A percentile compares a stretch with the other conserved stretches of the same genome.
Conservation (phyloP, 176 grass and related monocot genomes). For the Tillandsia leiboldiana region DNA sequence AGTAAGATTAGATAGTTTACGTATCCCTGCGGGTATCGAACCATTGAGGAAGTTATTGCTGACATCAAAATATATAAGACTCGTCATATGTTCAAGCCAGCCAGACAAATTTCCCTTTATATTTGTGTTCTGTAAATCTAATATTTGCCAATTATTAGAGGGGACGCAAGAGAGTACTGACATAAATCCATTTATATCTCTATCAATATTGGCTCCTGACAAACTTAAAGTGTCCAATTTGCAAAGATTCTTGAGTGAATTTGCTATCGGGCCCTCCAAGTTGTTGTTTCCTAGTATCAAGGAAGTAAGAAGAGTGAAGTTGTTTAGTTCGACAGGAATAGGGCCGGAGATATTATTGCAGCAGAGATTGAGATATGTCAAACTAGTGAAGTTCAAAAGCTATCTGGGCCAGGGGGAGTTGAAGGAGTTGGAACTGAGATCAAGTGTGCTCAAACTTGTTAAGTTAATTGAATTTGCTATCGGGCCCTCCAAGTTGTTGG, state of each 20-base stretch:
- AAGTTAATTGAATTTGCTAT: too few relatives aligned
- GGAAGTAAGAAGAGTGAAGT: neutral
- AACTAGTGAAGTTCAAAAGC: constrained; percentile 13
- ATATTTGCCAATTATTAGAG: neutral
- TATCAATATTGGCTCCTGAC: neutral
- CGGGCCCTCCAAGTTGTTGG: too few relatives aligned
- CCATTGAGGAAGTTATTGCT: neutral
- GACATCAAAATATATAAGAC: constrained; percentile 23
- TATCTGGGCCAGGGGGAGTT: neutral
- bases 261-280: neutral
- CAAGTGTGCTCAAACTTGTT: neutral
- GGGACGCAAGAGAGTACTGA: neutral
- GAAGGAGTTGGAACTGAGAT: fast-evolving
- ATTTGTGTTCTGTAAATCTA: neutral
- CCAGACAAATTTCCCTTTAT: neutral
- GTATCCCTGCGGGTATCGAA: neutral
- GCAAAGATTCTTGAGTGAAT: neutral
- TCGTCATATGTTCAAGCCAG: constrained; percentile 12
- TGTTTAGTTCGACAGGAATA: neutral
- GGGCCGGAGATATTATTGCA: neutral
- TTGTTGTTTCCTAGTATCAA: neutral
- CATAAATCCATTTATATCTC: neutral
- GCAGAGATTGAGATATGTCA: neutral
- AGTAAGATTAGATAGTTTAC: constrained; percentile 3
- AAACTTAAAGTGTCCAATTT: neutral